Conservation (phyloP, 2,329 filamentous ascomycete species). For the Laburnicola sp. region DNA sequence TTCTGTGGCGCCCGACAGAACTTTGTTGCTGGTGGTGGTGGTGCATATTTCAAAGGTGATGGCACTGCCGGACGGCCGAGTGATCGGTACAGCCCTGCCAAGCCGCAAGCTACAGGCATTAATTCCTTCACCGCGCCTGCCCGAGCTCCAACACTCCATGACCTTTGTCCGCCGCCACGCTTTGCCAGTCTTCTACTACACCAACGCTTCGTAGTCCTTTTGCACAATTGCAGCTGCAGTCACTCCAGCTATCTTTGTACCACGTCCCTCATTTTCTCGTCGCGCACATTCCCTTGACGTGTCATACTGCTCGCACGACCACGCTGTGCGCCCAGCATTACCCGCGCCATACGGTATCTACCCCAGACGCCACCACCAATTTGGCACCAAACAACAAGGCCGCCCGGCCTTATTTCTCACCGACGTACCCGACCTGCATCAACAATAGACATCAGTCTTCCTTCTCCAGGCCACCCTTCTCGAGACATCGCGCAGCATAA, state of each 20-base stretch:
- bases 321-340: background rate
- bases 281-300: slow-evolving; percentile 1
- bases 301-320: slow-evolving; percentile 6
- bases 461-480: background rate
- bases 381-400: background rate
- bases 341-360: background rate
- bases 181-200: background rate
- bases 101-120: too few relatives aligned
- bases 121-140: background rate
- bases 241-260: background rate
- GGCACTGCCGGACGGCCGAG: too few relatives aligned
- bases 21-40: too few relatives aligned
- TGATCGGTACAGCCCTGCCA: too few relatives aligned
- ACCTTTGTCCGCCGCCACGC: background rate
- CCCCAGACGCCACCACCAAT: slow-evolving; percentile 6
- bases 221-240: background rate
- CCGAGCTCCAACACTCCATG: slow-evolving; percentile 1
- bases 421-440: background rate
- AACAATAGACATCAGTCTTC: background rate
- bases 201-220: background rate
- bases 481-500: slow-evolving; percentile 1
- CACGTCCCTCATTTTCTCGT: slow-evolving; percentile 1
- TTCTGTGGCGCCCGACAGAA: too few relatives aligned
- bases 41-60: too few relatives aligned
- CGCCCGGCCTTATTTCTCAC: background rate